phyloP scores from a whole-genome alignment of 2,329 filamentous ascomycete genomes.

The Phyllosticta citribraziliensis region DNA sequence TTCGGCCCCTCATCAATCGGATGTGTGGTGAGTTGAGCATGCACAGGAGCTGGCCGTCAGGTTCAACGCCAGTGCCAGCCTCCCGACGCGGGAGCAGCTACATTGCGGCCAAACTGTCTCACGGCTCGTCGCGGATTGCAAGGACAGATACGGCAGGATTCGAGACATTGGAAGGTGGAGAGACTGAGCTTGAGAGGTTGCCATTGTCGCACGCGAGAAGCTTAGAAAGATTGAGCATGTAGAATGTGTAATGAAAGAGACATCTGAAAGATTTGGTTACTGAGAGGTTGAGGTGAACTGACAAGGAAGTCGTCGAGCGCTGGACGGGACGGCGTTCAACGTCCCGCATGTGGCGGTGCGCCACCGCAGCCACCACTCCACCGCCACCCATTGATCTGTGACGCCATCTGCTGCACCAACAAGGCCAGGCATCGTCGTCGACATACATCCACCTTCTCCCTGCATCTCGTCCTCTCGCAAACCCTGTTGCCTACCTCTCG shows the following conservation, averaged over 20 bases:
- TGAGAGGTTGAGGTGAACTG: background rate
- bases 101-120: too few relatives aligned
- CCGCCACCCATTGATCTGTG: background rate
- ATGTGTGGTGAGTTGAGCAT: too few relatives aligned
- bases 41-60: too few relatives aligned
- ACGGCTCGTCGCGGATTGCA: too few relatives aligned
- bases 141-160: too few relatives aligned
- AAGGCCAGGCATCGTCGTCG: background rate
- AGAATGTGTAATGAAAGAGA: background rate
- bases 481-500: background rate
- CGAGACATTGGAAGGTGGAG: too few relatives aligned
- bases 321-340: too few relatives aligned
- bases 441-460: background rate
- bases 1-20: background rate
- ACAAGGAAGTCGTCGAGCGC: too few relatives aligned
- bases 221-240: background rate
- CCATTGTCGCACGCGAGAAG: background rate
- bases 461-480: background rate
- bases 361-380: background rate
- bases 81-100: too few relatives aligned
- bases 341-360: background rate
- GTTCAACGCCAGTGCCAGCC: too few relatives aligned
- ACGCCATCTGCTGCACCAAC: background rate
- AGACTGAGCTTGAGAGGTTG: too few relatives aligned
- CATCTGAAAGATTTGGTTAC: background rate